Conservation (phyloP, 2,329 filamentous ascomycete genomes). For the Sporothrix pallida region DNA sequence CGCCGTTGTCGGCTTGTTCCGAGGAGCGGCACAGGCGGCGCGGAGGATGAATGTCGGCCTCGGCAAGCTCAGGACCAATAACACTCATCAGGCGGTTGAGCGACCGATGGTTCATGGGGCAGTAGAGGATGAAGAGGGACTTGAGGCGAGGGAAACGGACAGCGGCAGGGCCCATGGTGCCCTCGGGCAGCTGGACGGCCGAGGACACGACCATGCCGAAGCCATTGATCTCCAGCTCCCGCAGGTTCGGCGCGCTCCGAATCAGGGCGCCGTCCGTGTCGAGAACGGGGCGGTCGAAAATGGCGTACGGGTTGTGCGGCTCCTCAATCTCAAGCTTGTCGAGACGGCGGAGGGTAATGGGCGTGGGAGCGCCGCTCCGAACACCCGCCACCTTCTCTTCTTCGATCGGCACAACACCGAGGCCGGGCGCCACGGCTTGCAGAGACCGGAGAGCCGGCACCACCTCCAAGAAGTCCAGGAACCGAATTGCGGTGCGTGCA, state of each 20-base stretch:
- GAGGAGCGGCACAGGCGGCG: background rate
- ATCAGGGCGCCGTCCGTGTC: background rate
- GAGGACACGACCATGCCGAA: background rate
- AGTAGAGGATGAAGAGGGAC: background rate
- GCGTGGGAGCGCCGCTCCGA: background rate
- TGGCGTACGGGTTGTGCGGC: background rate
- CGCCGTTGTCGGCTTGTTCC: too few relatives aligned
- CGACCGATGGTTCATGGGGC: background rate
- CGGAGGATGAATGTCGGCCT: background rate
- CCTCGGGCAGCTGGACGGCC: too few relatives aligned
- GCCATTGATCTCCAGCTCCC: background rate
- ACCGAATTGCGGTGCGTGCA: background rate
- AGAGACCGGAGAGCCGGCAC: background rate
- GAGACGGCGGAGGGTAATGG: background rate
- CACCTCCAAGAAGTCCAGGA: background rate
- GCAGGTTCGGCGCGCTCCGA: constrained; percentile 5
- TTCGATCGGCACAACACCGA: background rate
- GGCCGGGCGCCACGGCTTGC: background rate
- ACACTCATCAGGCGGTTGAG: background rate
- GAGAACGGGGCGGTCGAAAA: background rate
- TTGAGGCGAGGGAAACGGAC: too few relatives aligned
- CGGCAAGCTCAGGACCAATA: background rate
- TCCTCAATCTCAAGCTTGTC: background rate
- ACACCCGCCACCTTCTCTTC: background rate
- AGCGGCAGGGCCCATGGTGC: too few relatives aligned